phyloP scores from a whole-genome alignment of 2,329 filamentous ascomycete species.

The Beauveria australis region DNA sequence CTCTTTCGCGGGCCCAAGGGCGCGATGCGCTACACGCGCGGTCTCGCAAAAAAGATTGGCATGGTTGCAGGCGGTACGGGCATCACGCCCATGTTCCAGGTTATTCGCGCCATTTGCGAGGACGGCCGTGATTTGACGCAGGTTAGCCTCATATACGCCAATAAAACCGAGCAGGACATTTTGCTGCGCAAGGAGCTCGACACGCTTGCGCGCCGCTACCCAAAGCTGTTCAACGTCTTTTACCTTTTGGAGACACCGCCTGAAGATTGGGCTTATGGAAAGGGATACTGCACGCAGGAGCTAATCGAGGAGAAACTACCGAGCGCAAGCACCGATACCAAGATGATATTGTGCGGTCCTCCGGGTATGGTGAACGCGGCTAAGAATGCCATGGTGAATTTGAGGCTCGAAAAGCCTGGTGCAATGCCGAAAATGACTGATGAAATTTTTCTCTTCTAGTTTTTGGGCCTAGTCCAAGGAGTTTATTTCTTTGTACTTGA shows the following conservation, averaged over 20 bases:
- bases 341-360: constrained; percentile 40
- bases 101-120: constrained; percentile 56
- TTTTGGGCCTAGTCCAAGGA: background rate
- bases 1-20: constrained; percentile 49
- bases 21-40: constrained; percentile 42
- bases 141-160: constrained; percentile 51
- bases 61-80: constrained; percentile 44
- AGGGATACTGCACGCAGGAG: constrained; percentile 43
- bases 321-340: constrained; percentile 27
- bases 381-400: constrained; percentile 38
- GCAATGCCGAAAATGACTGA: constrained; percentile 43
- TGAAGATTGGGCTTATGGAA: constrained; percentile 37
- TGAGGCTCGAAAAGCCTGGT: constrained; percentile 44
- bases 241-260: constrained; percentile 46
- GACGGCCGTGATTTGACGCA: constrained; percentile 46
- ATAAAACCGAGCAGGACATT: constrained; percentile 51
- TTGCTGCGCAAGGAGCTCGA: constrained; percentile 49
- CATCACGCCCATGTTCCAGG: constrained; percentile 32
- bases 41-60: constrained; percentile 36
- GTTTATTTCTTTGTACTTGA: background rate
- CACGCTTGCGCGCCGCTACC: constrained; percentile 38
- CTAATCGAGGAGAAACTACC: constrained; percentile 43
- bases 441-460: constrained; percentile 46
- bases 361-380: constrained; percentile 51
- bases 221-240: constrained; percentile 44